Conservation (phyloP, 441 rosid genomes). For the Pelargonium myrrhifolium region DNA sequence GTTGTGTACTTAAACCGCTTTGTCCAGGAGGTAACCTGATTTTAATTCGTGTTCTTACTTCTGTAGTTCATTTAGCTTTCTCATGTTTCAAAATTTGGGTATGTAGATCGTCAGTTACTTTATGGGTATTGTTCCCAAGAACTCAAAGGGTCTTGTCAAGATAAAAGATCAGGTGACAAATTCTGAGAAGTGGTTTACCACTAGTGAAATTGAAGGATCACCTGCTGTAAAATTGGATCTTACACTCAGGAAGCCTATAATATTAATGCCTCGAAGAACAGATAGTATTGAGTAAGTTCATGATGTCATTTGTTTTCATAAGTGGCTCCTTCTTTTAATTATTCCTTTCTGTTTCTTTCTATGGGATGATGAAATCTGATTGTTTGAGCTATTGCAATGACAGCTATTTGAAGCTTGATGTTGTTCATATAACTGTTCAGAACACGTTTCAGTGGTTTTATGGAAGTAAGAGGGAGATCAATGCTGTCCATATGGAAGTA, state of each 20-base stretch:
- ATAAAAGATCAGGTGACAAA: slow-evolving; percentile 81
- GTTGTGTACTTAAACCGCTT: slow-evolving; percentile 92
- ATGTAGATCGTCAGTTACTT: slow-evolving; percentile 78
- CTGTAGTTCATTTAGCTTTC: slow-evolving; percentile 26
- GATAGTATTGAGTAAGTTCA: slow-evolving; percentile 81
- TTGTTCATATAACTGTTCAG: slow-evolving; percentile 80
- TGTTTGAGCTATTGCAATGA: slow-evolving; percentile 21
- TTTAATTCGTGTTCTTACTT: slow-evolving; percentile 19
- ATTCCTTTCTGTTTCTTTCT: not conserved
- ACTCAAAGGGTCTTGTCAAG: slow-evolving; percentile 61
- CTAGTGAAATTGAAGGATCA: slow-evolving; percentile 92
- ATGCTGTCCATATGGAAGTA: slow-evolving; percentile 81
- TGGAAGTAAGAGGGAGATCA: slow-evolving; percentile 69
- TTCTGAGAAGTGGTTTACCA: slow-evolving; percentile 84
- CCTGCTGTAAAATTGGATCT: slow-evolving; percentile 91
- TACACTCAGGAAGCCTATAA: slow-evolving; percentile 87
- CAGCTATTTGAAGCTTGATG: slow-evolving; percentile 97
- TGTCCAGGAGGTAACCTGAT: slow-evolving; percentile 78
- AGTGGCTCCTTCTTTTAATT: slow-evolving; percentile 7
- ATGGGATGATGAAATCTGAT: slow-evolving; percentile 8
- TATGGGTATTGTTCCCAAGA: slow-evolving; percentile 81
- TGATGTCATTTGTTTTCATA: slow-evolving; percentile 17
- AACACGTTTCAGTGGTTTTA: slow-evolving; percentile 82
- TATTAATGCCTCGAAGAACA: slow-evolving; percentile 90
- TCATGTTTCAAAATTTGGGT: slow-evolving; percentile 23